Base-by-base conservation (phyloP, 163 green algal species). In the Volvox carteri region DNA sequence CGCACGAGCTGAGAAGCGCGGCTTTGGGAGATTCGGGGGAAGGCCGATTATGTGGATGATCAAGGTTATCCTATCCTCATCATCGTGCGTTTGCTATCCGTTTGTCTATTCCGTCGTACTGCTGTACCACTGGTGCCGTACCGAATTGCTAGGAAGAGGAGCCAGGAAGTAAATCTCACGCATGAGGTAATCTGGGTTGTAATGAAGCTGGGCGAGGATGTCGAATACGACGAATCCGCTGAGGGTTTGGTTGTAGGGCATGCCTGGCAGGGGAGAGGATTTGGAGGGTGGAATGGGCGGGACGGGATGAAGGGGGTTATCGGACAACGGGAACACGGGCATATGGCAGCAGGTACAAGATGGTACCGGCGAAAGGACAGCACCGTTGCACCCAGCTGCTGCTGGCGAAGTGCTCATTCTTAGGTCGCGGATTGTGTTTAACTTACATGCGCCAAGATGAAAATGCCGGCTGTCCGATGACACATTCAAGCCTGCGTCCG, bases 151-250 rank as follows among this genome's bases (percentile, higher is more conserved):
- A 1, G 80, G 80, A 9, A 87, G 65, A 23, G 80, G 80, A 28
- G 80, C 65, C 30, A 87, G 65, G 46, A 87, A 87, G 80, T 87
- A 87, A 30, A 87, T 72, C 65, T 87, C 80, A 44, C 42, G 74
- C 1, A 79, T 2, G 8, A 72, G 12, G 80, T 87, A 42, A 46
- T 87, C 42, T 1, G 44, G 25, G 23, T 87, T 79, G 25, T 80
- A 39, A 50, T 87, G 80, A 0, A 87, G 33, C 80, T 87, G 80
- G 21, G 41, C n/a, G 1, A 87, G 80, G 23, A 87, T 41, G 62
- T 87, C 80, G 1, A 87, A 54, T 3, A 65, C 79, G 19, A 87
- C 65, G 4, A 58, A 4, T 12, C 80, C 80, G 14, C 30, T 60
- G 28, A 87, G 33, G 1, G 80, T 87, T 35, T 87, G 80, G 80